Evolutionary conservation across 1,139 yeast genomes (phyloP).

Genomic region (Sugiyamaella novakii): DNA sequence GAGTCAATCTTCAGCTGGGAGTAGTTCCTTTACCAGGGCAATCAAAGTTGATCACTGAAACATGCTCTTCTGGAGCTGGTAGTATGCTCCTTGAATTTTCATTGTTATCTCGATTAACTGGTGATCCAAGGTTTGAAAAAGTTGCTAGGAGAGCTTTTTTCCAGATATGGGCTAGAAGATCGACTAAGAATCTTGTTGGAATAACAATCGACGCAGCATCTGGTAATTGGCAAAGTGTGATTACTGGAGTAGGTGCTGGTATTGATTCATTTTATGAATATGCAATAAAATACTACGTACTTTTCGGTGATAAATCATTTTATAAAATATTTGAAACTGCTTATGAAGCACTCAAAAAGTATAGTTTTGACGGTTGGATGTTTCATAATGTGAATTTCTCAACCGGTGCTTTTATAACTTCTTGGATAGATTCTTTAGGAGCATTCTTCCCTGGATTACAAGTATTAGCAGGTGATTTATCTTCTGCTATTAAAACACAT

Average conservation of each 20-base stretch:
- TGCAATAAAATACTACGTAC: slow-evolving; percentile 71
- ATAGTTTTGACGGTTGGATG: slow-evolving; percentile 56
- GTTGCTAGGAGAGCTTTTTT: slow-evolving; percentile 65
- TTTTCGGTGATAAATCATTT: slow-evolving; percentile 68
- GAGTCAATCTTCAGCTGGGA: slow-evolving; percentile 65
- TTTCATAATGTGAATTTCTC: slow-evolving; percentile 61
- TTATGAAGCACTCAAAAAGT: slow-evolving; percentile 57
- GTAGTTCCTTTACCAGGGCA: slow-evolving; percentile 41
- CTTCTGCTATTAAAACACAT: slow-evolving; percentile 66
- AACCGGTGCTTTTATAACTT: slow-evolving; percentile 54
- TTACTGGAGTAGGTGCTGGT: slow-evolving; percentile 88
- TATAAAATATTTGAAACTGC: slow-evolving; percentile 61
- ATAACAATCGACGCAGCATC: slow-evolving; percentile 70
- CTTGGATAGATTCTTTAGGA: slow-evolving; percentile 83
- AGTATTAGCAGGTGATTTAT: slow-evolving; percentile 73
- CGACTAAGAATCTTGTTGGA: slow-evolving; percentile 66
- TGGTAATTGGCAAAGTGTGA: slow-evolving; percentile 58
- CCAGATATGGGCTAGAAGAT: slow-evolving; percentile 69
- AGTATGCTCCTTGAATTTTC: slow-evolving; percentile 81
- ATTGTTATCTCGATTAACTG: slow-evolving; percentile 68
- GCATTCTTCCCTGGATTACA: slow-evolving; percentile 90
- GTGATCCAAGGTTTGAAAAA: slow-evolving; percentile 68
- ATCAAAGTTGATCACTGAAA: slow-evolving; percentile 50
- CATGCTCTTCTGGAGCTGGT: slow-evolving; percentile 86
- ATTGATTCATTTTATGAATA: slow-evolving; percentile 93